Conservation (phyloP, 108 stramenopile species). For the Cylindrotheca fusiformis region DNA sequence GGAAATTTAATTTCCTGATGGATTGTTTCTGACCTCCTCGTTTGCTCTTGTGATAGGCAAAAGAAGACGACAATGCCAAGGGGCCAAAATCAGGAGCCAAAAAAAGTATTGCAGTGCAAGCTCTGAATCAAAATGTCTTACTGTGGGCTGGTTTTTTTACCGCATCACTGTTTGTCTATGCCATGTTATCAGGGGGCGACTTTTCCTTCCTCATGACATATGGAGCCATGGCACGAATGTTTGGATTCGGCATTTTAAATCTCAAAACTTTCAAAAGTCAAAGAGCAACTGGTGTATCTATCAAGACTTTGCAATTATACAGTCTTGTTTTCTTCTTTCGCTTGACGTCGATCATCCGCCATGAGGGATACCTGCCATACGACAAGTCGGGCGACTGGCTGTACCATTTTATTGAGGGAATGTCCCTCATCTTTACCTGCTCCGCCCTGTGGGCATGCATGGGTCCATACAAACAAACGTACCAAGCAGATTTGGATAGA, state of each 20-base stretch:
- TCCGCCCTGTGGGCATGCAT: slow-evolving; percentile 76
- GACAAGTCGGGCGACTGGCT: slow-evolving; percentile 98
- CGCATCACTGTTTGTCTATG: slow-evolving; percentile 89
- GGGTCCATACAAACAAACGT: slow-evolving; percentile 82
- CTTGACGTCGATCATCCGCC: slow-evolving; percentile 92
- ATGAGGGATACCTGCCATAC: slow-evolving; percentile 99
- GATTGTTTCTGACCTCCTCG: no score
- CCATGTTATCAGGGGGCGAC: slow-evolving; percentile 89
- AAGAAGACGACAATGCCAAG: slow-evolving; percentile 45
- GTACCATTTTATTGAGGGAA: slow-evolving; percentile 93
- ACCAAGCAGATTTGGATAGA: slow-evolving; percentile 83
- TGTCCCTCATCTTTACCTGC: slow-evolving; percentile 75
- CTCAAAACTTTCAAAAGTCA: slow-evolving; percentile 83
- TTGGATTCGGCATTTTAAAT: slow-evolving; percentile 95
- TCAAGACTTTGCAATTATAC: slow-evolving; percentile 96
- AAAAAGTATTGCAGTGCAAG: slow-evolving; percentile 80
- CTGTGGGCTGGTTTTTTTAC: slow-evolving; percentile 94
- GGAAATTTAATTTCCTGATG: no score
- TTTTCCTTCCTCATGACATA: slow-evolving; percentile 99
- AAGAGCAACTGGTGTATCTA: slow-evolving; percentile 85
- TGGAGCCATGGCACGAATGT: slow-evolving; percentile 94
- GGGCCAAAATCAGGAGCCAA: slow-evolving; percentile 42
- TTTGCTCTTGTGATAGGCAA: no score
- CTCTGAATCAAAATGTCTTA: slow-evolving; percentile 84
- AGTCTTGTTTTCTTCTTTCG: slow-evolving; percentile 89